Evolutionary conservation across 2,329 filamentous ascomycete genomes (phyloP).

Genomic region (Monilinia polystroma): DNA sequence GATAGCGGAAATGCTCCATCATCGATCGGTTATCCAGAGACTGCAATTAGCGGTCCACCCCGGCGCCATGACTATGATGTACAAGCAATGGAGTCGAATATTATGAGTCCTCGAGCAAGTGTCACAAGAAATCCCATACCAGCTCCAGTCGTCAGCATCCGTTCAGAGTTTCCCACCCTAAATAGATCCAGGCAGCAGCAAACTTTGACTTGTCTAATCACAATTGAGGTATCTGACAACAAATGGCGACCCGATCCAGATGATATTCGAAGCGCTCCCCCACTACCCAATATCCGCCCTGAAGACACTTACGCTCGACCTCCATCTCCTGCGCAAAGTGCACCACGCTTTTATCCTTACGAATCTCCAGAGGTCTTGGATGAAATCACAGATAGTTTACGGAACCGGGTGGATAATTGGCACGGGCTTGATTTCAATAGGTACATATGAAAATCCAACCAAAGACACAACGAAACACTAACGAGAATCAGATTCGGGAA

Average conservation of each 20-base stretch:
- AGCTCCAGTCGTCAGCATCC: constrained; percentile 84
- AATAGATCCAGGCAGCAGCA: constrained; percentile 91
- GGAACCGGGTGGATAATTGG: constrained; percentile 94
- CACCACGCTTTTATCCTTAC: constrained; percentile 64
- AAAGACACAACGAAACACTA: not conserved
- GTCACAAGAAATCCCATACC: constrained; percentile 83
- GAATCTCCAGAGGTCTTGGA: constrained; percentile 76
- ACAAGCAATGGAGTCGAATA: constrained; percentile 88
- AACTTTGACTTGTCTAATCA: constrained; percentile 88
- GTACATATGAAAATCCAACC: constrained; percentile 43
- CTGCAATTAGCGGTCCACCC: constrained; percentile 63
- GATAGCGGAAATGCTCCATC: constrained; percentile 76
- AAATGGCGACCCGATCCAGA: constrained; percentile 88
- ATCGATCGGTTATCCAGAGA: constrained; percentile 77
- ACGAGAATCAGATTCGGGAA: constrained; percentile 73
- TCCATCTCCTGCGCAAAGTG: constrained; percentile 54
- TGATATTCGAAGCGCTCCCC: constrained; percentile 61
- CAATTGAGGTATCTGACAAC: constrained; percentile 87
- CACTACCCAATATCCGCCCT: constrained; percentile 45
- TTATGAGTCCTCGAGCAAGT: constrained; percentile 68
- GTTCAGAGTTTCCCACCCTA: constrained; percentile 94
- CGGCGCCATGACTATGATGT: constrained; percentile 92
- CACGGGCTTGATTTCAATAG: constrained; percentile 90
- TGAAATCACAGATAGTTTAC: constrained; percentile 81
- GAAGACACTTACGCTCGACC: constrained; percentile 56